phyloP scores from a whole-genome alignment of 1,284 basidiomycete species.

The Ustilago hordei region DNA sequence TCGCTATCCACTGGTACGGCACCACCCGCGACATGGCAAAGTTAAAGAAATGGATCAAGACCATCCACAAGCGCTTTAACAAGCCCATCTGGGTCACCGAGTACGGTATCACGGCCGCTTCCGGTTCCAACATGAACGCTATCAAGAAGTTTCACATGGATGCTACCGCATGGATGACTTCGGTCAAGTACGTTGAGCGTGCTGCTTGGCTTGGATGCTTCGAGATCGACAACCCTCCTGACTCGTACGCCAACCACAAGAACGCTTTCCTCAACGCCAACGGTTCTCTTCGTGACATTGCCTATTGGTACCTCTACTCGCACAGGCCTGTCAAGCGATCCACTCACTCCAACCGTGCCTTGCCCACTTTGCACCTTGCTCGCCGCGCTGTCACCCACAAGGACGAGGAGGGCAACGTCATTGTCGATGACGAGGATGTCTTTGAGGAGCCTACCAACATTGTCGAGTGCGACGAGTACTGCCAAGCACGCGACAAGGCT shows the following conservation, averaged over 20 bases:
- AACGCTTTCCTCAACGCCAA: slow-evolving; percentile 64
- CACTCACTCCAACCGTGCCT: slow-evolving; percentile 48
- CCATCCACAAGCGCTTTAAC: slow-evolving; percentile 55
- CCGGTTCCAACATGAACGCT: slow-evolving; percentile 47
- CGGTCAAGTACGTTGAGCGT: slow-evolving; percentile 60
- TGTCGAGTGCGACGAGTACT: slow-evolving; percentile 53
- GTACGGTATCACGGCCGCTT: slow-evolving; percentile 63
- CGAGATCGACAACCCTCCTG: slow-evolving; percentile 58
- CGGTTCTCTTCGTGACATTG: slow-evolving; percentile 55
- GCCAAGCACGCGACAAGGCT: slow-evolving; percentile 42
- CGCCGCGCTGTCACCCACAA: slow-evolving; percentile 40
- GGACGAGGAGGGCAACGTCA: slow-evolving; percentile 51
- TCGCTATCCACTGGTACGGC: slow-evolving; percentile 69
- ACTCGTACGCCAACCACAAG: slow-evolving; percentile 61
- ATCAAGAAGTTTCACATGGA: slow-evolving; percentile 60
- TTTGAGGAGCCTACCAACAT: slow-evolving; percentile 35
- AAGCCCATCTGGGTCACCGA: slow-evolving; percentile 68
- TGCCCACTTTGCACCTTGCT: slow-evolving; percentile 38
- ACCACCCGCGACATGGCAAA: slow-evolving; percentile 52
- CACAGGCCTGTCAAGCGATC: slow-evolving; percentile 33
- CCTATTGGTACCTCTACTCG: slow-evolving; percentile 58
- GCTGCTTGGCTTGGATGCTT: slow-evolving; percentile 67
- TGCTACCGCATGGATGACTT: slow-evolving; percentile 56
- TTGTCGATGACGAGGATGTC: slow-evolving; percentile 47
- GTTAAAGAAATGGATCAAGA: slow-evolving; percentile 60